Evolutionary conservation across 2,329 filamentous ascomycete species (phyloP).

Genomic region (Helminthosporium solani): DNA sequence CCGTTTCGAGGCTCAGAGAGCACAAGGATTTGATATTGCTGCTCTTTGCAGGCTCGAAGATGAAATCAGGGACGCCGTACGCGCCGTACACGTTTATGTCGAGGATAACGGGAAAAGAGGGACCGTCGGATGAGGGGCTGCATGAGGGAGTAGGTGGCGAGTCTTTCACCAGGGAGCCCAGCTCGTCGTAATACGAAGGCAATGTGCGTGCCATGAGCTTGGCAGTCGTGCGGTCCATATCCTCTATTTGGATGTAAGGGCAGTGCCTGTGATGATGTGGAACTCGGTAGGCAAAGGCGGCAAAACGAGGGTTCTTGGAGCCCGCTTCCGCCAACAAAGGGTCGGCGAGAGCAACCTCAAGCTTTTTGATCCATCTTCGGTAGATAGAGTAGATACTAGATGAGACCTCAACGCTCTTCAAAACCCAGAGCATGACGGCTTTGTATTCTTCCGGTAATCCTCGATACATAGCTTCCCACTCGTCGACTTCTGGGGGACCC

Average conservation of each 20-base stretch:
- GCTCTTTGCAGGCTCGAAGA: constrained; percentile 17
- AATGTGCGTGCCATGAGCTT: constrained; percentile 15
- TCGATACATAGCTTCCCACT: not conserved
- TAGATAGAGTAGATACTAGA: too few species aligned
- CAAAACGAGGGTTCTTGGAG: too few species aligned
- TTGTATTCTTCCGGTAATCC: too few species aligned
- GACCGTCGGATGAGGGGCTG: not conserved
- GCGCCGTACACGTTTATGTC: constrained; percentile 18
- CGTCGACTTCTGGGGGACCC: not conserved
- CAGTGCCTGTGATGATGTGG: not conserved
- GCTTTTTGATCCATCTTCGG: too few species aligned
- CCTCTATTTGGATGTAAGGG: not conserved
- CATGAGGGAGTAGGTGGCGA: constrained; percentile 8
- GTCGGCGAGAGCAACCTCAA: too few species aligned
- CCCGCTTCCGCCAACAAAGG: too few species aligned
- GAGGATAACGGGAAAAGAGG: constrained; percentile 6
- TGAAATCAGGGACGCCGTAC: constrained; percentile 14
- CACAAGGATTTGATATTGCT: constrained; percentile 17
- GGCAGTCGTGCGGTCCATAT: not conserved
- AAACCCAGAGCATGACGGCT: not conserved
- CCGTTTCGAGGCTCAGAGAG: constrained; percentile 10
- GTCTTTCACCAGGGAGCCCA: constrained; percentile 14
- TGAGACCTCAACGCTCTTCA: not conserved
- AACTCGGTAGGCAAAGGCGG: too few species aligned
- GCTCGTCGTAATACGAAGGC: constrained; percentile 24